These are phyloP conservation scores for Pleurotus tuoliensis DNA, from an alignment of 768 basidiomycete species.

Conservation along the genomic window DNA sequence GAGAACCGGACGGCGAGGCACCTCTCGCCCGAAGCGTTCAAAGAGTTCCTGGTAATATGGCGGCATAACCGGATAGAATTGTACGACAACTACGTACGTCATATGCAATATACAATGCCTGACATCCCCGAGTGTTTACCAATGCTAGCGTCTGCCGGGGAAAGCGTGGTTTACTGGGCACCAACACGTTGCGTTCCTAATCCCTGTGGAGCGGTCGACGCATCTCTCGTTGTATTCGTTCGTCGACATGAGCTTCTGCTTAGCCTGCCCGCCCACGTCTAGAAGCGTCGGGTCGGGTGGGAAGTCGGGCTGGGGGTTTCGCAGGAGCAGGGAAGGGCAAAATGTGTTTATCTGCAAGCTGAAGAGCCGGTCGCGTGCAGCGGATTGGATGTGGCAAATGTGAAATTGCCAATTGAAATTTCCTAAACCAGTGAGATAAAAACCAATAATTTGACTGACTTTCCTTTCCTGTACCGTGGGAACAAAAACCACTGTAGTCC, in stretches of 20 bases:
- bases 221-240: slow-evolving; percentile 84
- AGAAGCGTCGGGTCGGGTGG: slow-evolving; percentile 29
- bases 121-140: too few relatives aligned
- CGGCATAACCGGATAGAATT: slow-evolving; percentile 73
- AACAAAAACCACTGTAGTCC: too few relatives aligned
- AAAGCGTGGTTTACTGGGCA: slow-evolving; percentile 69
- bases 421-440: too few relatives aligned
- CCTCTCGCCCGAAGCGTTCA: slow-evolving; percentile 62
- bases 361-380: slow-evolving; percentile 71
- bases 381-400: slow-evolving; percentile 91
- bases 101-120: not conserved
- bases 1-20: slow-evolving; percentile 61
- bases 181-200: slow-evolving; percentile 75
- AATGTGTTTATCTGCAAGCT: slow-evolving; percentile 86
- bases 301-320: slow-evolving; percentile 46
- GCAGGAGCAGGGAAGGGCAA: slow-evolving; percentile 57
- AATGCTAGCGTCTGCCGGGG: slow-evolving; percentile 46
- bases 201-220: slow-evolving; percentile 68
- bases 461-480: too few relatives aligned
- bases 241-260: slow-evolving; percentile 78
- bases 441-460: too few relatives aligned
- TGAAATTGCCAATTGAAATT: too few relatives aligned
- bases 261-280: slow-evolving; percentile 59
- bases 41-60: slow-evolving; percentile 87
- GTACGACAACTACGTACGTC: slow-evolving; percentile 77